These are phyloP conservation scores for Pleurotus djamor DNA, from an alignment of 768 basidiomycete genomes.

Conservation along the genomic window DNA sequence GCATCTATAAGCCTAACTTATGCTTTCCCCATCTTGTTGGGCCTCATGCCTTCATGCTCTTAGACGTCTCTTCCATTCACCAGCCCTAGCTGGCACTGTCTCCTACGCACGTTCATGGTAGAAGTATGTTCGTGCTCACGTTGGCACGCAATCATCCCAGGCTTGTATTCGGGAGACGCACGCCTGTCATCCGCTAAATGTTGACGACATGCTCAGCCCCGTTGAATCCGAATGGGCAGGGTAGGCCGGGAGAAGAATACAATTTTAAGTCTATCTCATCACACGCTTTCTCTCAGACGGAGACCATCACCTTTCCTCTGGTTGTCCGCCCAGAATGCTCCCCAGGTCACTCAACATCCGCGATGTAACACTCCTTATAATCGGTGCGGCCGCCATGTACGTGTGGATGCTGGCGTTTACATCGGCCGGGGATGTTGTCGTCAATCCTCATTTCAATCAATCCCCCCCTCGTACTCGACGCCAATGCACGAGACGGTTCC, in stretches of 20 bases:
- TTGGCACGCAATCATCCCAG: not conserved
- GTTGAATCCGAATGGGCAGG: not conserved
- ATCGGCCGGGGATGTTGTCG: not conserved
- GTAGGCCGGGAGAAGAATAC: not conserved
- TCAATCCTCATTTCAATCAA: constrained; percentile 3
- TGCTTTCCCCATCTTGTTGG: too few relatives aligned
- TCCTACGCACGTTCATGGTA: too few relatives aligned
- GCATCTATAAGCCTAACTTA: too few relatives aligned
- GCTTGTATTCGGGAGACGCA: not conserved
- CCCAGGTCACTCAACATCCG: not conserved
- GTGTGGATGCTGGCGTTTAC: not conserved
- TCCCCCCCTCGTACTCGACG: not conserved
- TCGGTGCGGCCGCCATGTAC: constrained; percentile 4
- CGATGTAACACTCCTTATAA: not conserved
- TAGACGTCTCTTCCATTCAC: too few relatives aligned
- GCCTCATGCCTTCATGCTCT: too few relatives aligned
- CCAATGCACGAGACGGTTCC: not conserved
- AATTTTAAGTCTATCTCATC: not conserved
- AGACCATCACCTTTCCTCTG: not conserved
- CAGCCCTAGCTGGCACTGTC: too few relatives aligned
- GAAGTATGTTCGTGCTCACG: too few relatives aligned
- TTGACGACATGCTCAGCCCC: not conserved
- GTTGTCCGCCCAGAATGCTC: not conserved
- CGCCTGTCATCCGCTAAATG: not conserved
- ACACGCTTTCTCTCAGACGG: not conserved